These are phyloP conservation scores for Yarrowia sp. DNA, from an alignment of 805 yeast genomes.

Conservation along the genomic window DNA sequence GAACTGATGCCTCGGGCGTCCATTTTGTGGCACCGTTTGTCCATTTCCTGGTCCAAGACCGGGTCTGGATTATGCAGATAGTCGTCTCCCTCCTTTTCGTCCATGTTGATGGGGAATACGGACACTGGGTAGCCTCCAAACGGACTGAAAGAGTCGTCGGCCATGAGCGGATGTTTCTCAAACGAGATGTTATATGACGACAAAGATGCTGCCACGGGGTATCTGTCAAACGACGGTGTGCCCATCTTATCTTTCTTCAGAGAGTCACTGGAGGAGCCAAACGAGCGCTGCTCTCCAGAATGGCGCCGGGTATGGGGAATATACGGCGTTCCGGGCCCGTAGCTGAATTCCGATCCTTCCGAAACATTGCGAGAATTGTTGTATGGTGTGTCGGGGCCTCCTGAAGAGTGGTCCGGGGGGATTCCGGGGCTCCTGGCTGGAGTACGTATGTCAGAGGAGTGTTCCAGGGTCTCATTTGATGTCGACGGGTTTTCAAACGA, in stretches of 20 bases:
- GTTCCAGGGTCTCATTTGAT: neutral
- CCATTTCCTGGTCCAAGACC: conserved; percentile 81
- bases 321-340: conserved; percentile 7
- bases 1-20: conserved; percentile 42
- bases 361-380: neutral
- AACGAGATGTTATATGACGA: neutral
- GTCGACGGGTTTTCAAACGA: neutral
- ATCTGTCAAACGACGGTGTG: conserved; percentile 11
- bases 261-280: neutral
- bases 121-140: conserved; percentile 97
- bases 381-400: neutral
- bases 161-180: conserved; percentile 34
- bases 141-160: conserved; percentile 46
- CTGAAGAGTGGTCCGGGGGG: neutral
- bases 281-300: neutral
- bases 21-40: conserved; percentile 40
- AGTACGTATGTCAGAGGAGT: neutral
- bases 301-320: neutral
- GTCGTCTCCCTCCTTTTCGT: conserved; percentile 93
- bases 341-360: neutral
- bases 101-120: conserved; percentile 83
- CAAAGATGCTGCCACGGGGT: conserved; percentile 13
- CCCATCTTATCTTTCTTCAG: neutral
- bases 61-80: conserved; percentile 96
- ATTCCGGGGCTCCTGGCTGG: neutral